A percentile compares a stretch with the other conserved stretches of the same genome.
Conservation (phyloP, 257 asterid genomes). For the Striga asiatica region DNA sequence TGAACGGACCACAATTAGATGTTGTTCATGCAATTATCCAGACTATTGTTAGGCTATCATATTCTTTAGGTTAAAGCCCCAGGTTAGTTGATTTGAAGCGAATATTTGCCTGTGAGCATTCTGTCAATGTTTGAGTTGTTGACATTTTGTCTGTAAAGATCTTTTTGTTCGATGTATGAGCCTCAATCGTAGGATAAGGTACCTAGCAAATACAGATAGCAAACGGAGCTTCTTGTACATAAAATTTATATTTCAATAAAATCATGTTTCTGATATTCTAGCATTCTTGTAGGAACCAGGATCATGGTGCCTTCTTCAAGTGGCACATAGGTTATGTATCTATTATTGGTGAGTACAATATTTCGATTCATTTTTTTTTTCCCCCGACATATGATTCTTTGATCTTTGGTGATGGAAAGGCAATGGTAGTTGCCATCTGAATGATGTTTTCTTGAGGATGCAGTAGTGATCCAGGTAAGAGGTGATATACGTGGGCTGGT, state of each 20-base stretch:
- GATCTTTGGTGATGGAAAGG: constrained; percentile 21
- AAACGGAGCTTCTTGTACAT: constrained; percentile 62
- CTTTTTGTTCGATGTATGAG: constrained; percentile 47
- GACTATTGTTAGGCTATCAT: constrained; percentile 31
- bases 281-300: too few relatives aligned
- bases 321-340: constrained; percentile 1
- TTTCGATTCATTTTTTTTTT: constrained; percentile 10
- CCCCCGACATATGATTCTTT: too few relatives aligned
- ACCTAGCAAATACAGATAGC: constrained; percentile 61
- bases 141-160: constrained; percentile 72
- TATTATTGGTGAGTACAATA: neutral
- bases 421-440: constrained; percentile 7
- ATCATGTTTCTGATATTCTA: constrained; percentile 31
- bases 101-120: constrained; percentile 28
- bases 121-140: constrained; percentile 34
- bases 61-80: constrained; percentile 47
- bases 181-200: constrained; percentile 39
- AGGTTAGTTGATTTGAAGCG: constrained; percentile 39
- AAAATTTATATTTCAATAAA: constrained; percentile 54
- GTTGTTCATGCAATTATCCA: constrained; percentile 33
- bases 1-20: constrained; percentile 32
- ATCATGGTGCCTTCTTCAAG: too few relatives aligned
- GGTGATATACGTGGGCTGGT: too few relatives aligned
- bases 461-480: too few relatives aligned
- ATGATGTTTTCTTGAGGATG: constrained; percentile 12